A percentile compares a stretch with the other conserved stretches of the same genome.
These are phyloP conservation scores for Tieghemiomyces parasiticus DNA, from an alignment of 192 early-diverging fungal genomes.

Conservation along the genomic window DNA sequence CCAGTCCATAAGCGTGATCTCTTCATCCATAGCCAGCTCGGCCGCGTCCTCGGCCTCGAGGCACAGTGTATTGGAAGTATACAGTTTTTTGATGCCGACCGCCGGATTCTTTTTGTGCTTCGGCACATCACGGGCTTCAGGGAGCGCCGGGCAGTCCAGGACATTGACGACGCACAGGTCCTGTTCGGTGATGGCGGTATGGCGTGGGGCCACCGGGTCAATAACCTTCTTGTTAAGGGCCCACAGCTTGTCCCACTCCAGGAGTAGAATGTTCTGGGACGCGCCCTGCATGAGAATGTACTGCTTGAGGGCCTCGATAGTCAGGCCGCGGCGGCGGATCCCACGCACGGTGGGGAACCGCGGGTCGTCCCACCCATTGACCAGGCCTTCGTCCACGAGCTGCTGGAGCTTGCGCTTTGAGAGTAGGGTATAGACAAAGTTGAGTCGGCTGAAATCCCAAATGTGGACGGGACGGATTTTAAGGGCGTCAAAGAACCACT, in stretches of 20 bases:
- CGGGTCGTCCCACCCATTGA: slow-evolving; percentile 80
- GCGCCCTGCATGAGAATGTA: slow-evolving; percentile 98
- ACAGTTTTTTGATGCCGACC: slow-evolving; percentile 74
- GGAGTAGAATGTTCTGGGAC: slow-evolving; percentile 76
- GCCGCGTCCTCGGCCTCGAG: slow-evolving; percentile 81
- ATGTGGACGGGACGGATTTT: slow-evolving; percentile 78
- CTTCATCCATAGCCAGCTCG: slow-evolving; percentile 65
- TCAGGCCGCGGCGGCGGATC: slow-evolving; percentile 92
- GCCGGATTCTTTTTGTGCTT: slow-evolving; percentile 97
- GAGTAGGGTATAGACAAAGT: slow-evolving; percentile 95
- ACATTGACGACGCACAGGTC: slow-evolving; percentile 55
- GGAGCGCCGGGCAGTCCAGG: slow-evolving; percentile 33
- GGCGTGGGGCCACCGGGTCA: slow-evolving; percentile 87
- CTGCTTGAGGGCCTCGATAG: slow-evolving; percentile 88
- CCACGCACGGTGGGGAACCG: slow-evolving; percentile 81
- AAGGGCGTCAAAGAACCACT: slow-evolving; percentile 86
- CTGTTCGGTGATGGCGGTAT: slow-evolving; percentile 57
- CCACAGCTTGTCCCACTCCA: slow-evolving; percentile 99
- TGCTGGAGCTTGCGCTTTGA: slow-evolving; percentile 97
- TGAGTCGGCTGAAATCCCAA: slow-evolving; percentile 90
- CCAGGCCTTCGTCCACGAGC: slow-evolving; percentile 81
- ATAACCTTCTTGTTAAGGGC: slow-evolving; percentile 90
- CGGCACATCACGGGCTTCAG: slow-evolving; percentile 47
- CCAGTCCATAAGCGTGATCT: slow-evolving; percentile 99
- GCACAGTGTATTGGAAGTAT: slow-evolving; percentile 59